Evolutionary conservation across 2,329 filamentous ascomycete genomes (phyloP).

Genomic region (Phaeoacremonium minimum): DNA sequence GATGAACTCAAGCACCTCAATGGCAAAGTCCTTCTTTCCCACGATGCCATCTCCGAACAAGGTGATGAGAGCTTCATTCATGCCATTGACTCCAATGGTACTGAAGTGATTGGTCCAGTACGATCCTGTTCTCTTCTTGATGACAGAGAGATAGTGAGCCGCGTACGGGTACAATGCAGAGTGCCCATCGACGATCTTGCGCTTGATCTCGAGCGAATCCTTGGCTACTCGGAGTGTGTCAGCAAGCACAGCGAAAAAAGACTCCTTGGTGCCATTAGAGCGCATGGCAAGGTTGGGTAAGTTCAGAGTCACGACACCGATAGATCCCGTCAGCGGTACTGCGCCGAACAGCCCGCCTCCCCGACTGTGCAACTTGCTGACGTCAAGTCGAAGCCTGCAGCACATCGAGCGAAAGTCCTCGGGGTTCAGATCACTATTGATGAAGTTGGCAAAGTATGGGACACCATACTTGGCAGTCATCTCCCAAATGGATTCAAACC

Average conservation of each 20-base stretch:
- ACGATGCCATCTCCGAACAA: not conserved
- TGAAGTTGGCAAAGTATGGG: constrained; percentile 1
- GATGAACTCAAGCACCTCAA: constrained; percentile 1
- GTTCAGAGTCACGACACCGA: constrained; percentile 1
- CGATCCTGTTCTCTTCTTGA: not conserved
- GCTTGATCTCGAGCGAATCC: not conserved
- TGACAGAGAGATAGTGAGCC: not conserved
- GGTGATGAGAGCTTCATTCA: not conserved
- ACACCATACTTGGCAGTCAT: constrained; percentile 1
- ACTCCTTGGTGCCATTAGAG: not conserved
- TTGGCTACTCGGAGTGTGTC: constrained; percentile 1
- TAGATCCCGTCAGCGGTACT: not conserved
- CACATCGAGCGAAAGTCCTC: constrained; percentile 1
- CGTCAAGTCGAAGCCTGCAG: not conserved
- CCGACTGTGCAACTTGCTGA: constrained; percentile 1
- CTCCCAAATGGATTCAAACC: not conserved
- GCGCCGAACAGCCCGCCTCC: constrained; percentile 1
- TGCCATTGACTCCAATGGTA: constrained; percentile 1
- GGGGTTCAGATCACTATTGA: constrained; percentile 1
- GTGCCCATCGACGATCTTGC: constrained; percentile 1
- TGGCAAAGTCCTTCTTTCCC: not conserved
- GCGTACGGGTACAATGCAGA: constrained; percentile 1
- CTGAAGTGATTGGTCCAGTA: constrained; percentile 2
- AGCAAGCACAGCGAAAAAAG: not conserved
- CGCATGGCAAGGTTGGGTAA: constrained; percentile 1